Conservation (phyloP, 1,284 basidiomycete species). For the Ustilago crameri region DNA sequence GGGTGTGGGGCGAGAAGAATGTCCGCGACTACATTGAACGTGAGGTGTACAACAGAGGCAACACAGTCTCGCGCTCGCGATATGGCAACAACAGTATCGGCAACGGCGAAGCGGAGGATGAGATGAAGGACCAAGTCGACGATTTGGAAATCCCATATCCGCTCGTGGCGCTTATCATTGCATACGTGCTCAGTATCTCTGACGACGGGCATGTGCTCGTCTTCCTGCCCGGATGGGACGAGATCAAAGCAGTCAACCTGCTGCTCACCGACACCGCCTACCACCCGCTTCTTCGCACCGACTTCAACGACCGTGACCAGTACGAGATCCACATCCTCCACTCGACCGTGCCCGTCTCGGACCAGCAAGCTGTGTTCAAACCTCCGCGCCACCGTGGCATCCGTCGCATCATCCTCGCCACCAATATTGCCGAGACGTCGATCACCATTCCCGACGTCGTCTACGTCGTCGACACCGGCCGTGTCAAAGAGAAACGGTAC, state of each 20-base stretch:
- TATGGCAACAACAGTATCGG: conserved; percentile 22
- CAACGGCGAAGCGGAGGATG: conserved; percentile 53
- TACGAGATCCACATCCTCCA: conserved; percentile 89
- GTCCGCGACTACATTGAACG: conserved; percentile 81
- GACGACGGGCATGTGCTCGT: conserved; percentile 89
- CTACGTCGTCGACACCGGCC: conserved; percentile 89
- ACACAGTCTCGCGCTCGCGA: conserved; percentile 13
- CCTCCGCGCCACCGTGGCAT: conserved; percentile 72
- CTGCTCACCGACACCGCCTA: conserved; percentile 72
- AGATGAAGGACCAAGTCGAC: conserved; percentile 70
- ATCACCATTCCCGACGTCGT: conserved; percentile 97
- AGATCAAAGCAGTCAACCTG: conserved; percentile 83
- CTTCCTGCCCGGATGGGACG: conserved; percentile 92
- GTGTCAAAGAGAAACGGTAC: conserved; percentile 91
- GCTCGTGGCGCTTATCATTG: conserved; percentile 83
- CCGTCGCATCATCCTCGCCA: conserved; percentile 83
- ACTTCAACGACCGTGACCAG: conserved; percentile 68
- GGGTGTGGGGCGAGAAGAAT: conserved; percentile 81
- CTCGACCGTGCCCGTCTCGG: conserved; percentile 86
- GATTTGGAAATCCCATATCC: conserved; percentile 86
- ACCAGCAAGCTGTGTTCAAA: conserved; percentile 89
- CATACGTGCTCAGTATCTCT: conserved; percentile 80
- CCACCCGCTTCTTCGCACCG: conserved; percentile 70
- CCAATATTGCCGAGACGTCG: conserved; percentile 89
- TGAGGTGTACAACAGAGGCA: conserved; percentile 71